phyloP scores from a whole-genome alignment of 2,329 filamentous ascomycete genomes.

The Curvularia lunata region DNA sequence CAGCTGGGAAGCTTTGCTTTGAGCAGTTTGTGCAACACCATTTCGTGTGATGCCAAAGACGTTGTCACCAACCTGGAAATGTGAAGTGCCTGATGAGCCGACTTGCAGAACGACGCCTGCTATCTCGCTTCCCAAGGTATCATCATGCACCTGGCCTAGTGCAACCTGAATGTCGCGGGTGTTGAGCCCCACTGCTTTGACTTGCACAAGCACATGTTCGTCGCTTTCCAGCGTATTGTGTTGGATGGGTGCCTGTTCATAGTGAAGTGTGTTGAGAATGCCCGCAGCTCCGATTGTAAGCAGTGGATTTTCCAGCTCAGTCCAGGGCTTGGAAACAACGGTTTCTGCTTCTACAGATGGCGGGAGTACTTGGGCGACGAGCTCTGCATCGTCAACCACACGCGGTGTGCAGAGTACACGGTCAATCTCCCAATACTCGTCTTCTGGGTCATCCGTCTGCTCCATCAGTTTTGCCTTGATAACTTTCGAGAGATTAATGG shows the following conservation, averaged over 20 bases:
- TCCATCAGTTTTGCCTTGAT: neutral
- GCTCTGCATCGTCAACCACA: constrained; percentile 14
- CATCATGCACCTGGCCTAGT: constrained; percentile 35
- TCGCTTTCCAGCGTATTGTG: constrained; percentile 7
- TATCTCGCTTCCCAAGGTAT: constrained; percentile 21
- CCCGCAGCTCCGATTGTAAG: constrained; percentile 23
- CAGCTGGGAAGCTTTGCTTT: constrained; percentile 17
- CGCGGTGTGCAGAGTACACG: constrained; percentile 13
- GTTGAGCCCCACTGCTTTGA: constrained; percentile 26
- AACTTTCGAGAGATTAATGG: constrained; percentile 8
- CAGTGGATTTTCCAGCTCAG: constrained; percentile 12
- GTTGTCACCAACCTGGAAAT: constrained; percentile 12
- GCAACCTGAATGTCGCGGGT: constrained; percentile 26
- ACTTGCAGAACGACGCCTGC: constrained; percentile 23
- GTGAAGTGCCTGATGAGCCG: neutral
- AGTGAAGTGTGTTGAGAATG: constrained; percentile 24
- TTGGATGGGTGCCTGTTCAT: constrained; percentile 5
- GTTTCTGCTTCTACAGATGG: neutral
- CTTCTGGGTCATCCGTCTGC: constrained; percentile 13
- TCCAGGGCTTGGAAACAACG: constrained; percentile 25
- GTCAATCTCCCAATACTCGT: constrained; percentile 20
- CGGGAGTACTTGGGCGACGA: constrained; percentile 6
- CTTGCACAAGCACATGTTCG: constrained; percentile 24
- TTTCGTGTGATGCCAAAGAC: constrained; percentile 20
- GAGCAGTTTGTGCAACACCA: constrained; percentile 10